Percentiles rank a stretch among this genome's conserved stretches.
phyloP scores from a whole-genome alignment of 164 flowering plant genomes.

The Berberis vulgaris region DNA sequence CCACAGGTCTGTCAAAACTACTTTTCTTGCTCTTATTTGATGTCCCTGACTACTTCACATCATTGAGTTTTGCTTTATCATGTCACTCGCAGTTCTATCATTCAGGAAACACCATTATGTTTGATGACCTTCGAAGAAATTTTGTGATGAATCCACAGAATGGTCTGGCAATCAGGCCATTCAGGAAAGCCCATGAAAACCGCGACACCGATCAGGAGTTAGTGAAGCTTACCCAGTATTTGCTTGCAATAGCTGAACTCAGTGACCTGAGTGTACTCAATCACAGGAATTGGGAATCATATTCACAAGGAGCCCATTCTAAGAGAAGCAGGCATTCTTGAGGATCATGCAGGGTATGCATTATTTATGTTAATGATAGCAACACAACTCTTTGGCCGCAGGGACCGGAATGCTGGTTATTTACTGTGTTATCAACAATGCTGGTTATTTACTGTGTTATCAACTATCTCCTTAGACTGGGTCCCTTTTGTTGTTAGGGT shows the following conservation, averaged over 20 bases:
- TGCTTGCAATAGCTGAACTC: constrained; percentile 90
- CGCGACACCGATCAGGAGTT: constrained; percentile 77
- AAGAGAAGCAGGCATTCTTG: constrained; percentile 64
- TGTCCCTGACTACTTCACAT: not conserved
- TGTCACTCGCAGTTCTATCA: constrained; percentile 55
- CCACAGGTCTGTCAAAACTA: constrained; percentile 54
- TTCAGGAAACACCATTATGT: constrained; percentile 87
- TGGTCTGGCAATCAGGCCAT: constrained; percentile 80
- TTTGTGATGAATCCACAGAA: constrained; percentile 98
- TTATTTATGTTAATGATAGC: not conserved
- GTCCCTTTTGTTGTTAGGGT: no score
- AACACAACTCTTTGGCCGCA: not conserved
- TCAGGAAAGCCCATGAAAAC: constrained; percentile 76
- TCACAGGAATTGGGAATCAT: constrained; percentile 67
- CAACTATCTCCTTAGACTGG: no score
- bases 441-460: no score
- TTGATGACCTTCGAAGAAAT: constrained; percentile 87
- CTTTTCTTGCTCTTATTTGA: constrained; percentile 1
- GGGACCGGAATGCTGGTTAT: no score
- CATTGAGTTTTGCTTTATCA: no score
- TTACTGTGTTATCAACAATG: no score
- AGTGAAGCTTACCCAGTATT: constrained; percentile 77
- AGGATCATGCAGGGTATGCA: constrained; percentile 1
- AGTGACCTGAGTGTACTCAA: constrained; percentile 68
- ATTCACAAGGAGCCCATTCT: constrained; percentile 41